Percentiles rank a stretch among this genome's conserved stretches.
Evolutionary conservation across 805 yeast species (phyloP).

Genomic region (Lachancea fermentati): DNA sequence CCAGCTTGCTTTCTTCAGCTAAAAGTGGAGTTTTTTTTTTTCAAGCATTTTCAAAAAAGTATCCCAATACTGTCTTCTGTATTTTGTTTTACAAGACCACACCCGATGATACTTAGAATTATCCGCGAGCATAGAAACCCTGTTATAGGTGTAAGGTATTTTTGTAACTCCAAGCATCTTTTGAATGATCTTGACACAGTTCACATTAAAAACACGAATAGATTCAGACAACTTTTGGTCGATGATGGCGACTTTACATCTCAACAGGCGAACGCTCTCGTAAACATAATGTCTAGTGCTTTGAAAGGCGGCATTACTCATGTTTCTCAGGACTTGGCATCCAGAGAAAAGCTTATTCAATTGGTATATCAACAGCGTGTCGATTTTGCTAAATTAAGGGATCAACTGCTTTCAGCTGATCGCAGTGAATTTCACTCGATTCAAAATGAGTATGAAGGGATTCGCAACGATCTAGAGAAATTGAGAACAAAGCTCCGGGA

Average conservation of each 20-base stretch:
- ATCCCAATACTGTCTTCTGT: no score
- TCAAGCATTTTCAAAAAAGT: no score
- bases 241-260: slow-evolving; percentile 65
- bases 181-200: slow-evolving; percentile 21
- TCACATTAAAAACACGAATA: slow-evolving; percentile 66
- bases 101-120: no score
- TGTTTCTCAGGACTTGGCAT: slow-evolving; percentile 72
- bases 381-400: slow-evolving; percentile 90
- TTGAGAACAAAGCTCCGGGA: slow-evolving; percentile 79
- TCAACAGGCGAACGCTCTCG: slow-evolving; percentile 76
- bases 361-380: slow-evolving; percentile 94
- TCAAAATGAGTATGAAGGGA: slow-evolving; percentile 80
- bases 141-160: background rate
- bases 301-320: slow-evolving; percentile 74
- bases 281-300: slow-evolving; percentile 64
- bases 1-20: no score
- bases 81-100: no score
- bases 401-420: slow-evolving; percentile 85
- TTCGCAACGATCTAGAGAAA: slow-evolving; percentile 80
- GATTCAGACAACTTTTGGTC: slow-evolving; percentile 55
- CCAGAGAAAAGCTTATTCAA: slow-evolving; percentile 75
- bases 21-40: no score
- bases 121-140: no score
- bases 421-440: slow-evolving; percentile 76
- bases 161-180: background rate